phyloP scores from a whole-genome alignment of 106 monocot genomes.

The Vanilla planifolia region DNA sequence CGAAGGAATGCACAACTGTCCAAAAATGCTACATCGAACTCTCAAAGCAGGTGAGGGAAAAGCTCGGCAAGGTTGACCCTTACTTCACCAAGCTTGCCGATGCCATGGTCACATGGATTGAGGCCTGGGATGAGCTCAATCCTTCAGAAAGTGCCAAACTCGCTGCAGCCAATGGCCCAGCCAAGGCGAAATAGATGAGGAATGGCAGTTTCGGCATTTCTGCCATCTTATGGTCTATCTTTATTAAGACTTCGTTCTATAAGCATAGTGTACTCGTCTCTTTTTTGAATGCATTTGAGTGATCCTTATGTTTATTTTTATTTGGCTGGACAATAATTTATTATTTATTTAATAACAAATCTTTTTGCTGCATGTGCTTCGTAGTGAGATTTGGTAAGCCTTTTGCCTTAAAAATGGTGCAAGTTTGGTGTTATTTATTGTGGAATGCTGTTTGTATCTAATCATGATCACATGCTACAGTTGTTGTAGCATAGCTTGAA shows the following conservation, averaged over 20 bases:
- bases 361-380: too few species aligned
- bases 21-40: slow-evolving; percentile 52
- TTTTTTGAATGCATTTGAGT: slow-evolving; percentile 1
- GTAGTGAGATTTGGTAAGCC: too few species aligned
- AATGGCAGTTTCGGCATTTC: neutral
- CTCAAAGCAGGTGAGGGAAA: slow-evolving; percentile 46
- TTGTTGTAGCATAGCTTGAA: too few species aligned
- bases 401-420: too few species aligned
- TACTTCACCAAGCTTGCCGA: slow-evolving; percentile 55
- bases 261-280: neutral
- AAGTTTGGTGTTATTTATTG: neutral
- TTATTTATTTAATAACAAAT: neutral
- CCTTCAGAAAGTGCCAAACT: neutral
- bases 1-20: slow-evolving; percentile 44
- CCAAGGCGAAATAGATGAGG: slow-evolving; percentile 18
- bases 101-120: slow-evolving; percentile 57
- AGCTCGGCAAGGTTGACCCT: slow-evolving; percentile 30
- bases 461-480: too few species aligned
- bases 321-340: neutral
- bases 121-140: slow-evolving; percentile 56
- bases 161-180: neutral
- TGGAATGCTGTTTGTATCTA: too few species aligned
- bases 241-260: neutral
- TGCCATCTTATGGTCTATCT: neutral
- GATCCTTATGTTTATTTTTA: slow-evolving; percentile 1